A percentile compares a stretch with the other conserved stretches of the same genome.
Evolutionary conservation across 345 rosid genomes (phyloP).

Genomic region (Salix caprea): DNA sequence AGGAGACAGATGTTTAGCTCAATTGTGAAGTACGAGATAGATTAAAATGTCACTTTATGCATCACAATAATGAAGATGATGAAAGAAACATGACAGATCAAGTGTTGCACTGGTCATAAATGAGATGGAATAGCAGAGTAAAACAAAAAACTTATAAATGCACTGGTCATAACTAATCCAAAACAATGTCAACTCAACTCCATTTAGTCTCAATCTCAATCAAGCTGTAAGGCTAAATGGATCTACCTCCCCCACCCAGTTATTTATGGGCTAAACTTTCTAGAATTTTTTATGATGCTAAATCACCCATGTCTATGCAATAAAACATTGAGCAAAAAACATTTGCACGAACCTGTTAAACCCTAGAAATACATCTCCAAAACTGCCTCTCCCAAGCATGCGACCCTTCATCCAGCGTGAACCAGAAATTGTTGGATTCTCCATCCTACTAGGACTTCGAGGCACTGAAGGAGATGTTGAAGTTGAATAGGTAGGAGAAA

Average conservation of each 20-base stretch:
- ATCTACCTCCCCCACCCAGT: neutral
- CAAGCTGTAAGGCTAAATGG: neutral
- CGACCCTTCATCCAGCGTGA: conserved; percentile 75
- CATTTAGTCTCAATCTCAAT: neutral
- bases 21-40: neutral
- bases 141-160: neutral
- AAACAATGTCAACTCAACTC: neutral
- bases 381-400: conserved; percentile 72
- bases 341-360: conserved; percentile 49
- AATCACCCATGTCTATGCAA: neutral
- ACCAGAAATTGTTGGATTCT: conserved; percentile 59
- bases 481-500: conserved; percentile 83
- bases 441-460: conserved; percentile 88
- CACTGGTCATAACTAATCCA: neutral
- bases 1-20: neutral
- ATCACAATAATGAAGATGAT: neutral
- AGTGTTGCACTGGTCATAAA: neutral
- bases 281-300: neutral
- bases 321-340: neutral
- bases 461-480: conserved; percentile 93
- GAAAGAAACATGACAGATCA: neutral
- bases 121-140: neutral
- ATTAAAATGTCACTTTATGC: neutral
- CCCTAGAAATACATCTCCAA: conserved; percentile 75
- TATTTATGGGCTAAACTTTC: neutral